Conservation (phyloP, 371 early-diverging fungal genomes). For the Conidiobolus incongruus region DNA sequence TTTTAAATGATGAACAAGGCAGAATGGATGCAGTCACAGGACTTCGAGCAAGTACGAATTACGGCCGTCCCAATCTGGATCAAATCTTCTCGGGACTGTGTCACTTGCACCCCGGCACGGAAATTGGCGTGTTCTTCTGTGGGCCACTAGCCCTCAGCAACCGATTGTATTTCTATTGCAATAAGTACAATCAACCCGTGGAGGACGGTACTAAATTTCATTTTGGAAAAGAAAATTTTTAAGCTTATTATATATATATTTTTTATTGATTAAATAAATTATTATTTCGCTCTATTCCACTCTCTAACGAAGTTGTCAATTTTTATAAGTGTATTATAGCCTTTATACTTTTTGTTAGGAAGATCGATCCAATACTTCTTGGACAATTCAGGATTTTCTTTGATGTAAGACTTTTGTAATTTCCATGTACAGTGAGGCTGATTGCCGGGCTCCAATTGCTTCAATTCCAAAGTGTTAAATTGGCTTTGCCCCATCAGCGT, state of each 20-base stretch:
- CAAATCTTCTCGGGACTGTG: constrained; percentile 26
- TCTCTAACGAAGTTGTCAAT: no score
- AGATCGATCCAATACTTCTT: not conserved
- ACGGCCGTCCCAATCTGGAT: constrained; percentile 34
- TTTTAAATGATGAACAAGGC: constrained; percentile 22
- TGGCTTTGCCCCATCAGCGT: not conserved
- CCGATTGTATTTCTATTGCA: constrained; percentile 24
- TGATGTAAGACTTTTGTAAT: not conserved
- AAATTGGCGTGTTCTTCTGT: constrained; percentile 36
- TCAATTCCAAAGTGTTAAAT: not conserved
- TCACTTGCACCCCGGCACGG: constrained; percentile 18
- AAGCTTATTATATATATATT: no score
- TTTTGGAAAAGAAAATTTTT: constrained; percentile 10
- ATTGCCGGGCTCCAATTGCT: not conserved
- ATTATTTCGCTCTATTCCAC: no score
- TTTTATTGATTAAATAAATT: no score
- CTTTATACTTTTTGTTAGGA: no score
- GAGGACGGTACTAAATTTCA: constrained; percentile 9
- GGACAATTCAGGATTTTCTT: not conserved
- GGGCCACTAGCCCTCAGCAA: constrained; percentile 27
- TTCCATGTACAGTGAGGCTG: not conserved
- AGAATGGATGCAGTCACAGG: constrained; percentile 26
- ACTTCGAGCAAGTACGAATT: constrained; percentile 27
- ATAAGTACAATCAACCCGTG: constrained; percentile 24
- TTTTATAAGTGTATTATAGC: no score